Base-by-base conservation (phyloP, 2,329 filamentous ascomycete species). In the Pseudogymnoascus verrucosus region DNA sequence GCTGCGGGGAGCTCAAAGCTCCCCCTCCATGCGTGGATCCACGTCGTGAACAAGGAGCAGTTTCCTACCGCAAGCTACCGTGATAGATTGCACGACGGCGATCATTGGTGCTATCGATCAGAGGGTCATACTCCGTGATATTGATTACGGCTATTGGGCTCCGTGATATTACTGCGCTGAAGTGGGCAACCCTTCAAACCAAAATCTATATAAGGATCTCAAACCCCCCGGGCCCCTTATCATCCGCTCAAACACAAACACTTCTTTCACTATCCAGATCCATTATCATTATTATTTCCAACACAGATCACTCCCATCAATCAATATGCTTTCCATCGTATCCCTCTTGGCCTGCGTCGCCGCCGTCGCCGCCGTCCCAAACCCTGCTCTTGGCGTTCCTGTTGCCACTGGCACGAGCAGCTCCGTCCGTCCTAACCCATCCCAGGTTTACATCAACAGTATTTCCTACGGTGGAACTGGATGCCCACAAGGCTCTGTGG, bases 381-480 rank as follows among this genome's bases (percentile, higher is more conserved):
- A 66, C 42, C 67, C 69, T 42, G 63, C 66, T 40, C 61, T 71
- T 31, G 65, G 60, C 16, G 65, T 68, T 6, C 63, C 65, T 14
- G 65, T 67, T 11, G 67, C 66, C 19, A n/a, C 65, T 23, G 44
- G 40, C n/a, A 60, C 63, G 11, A 40, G 62, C 36, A 54, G 7
- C 39, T 65, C 73, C 65, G 62, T 60, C 51, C 66, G 60, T 7
- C 73, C 73, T 62, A 68, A 75, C 61, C 71, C 73, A 67, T 69
- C 67, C 60, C 62, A 71, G 59, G 77, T 80, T 47, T 75, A 72
- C 60, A 78, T 80, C 67, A 71, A 74, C 39, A 73, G 73, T 51
- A 73, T 81, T 62, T 76, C 73, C 42, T 79, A 80, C 69, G 79
- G 78, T 66, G 79, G 79, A 66, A 78, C 76, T 63, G 79, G 78